Evolutionary conservation across 139 green algal genomes (phyloP), one percentile per base, ranked within the genome.

Genomic region (Chlorella sorokiniana): DNA sequence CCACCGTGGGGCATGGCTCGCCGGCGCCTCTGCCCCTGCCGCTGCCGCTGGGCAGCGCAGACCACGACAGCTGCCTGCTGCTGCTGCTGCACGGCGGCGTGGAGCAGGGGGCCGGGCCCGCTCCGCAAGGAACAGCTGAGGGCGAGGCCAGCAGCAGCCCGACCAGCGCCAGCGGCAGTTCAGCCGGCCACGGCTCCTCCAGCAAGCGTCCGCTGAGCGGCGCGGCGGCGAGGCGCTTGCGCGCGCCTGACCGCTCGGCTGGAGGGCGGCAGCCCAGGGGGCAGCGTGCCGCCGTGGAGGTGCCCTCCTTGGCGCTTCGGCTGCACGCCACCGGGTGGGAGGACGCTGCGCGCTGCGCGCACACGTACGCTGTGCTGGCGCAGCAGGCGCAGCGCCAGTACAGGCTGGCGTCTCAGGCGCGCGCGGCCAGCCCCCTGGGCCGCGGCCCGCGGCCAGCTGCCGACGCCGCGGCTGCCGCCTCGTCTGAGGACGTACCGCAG

Each of bases 351-450:
- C 45, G 40, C 14, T 87, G 83, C 79, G 4, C 86, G 67, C 68
- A 78, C 27, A 81, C 54, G 27, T 86, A 87, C n/a, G 2, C 35
- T 41, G 76, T 67, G 71, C 63, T 76, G 8, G 81, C 80, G 10
- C 18, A 81, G 37, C 80, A 78, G 52, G 63, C 72, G 37, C 52
- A 74, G 80, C 51, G 69, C 11, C 73, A 81, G 67, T 79, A 79
- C 27, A 38, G 25, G 10, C 22, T 38, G 0, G 73, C 73, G 5
- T 41, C 45, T 8, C 41, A 44, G 14, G 76, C 42, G 0, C 20
- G 42, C 11, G 61, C 61, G 2, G 76, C 61, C 37, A 69, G 52
- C 37, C 37, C 35, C 4, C 38, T 40, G 31, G 25, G 73, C 73
- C 5, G 1, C 56, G 33, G 4, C 29, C 52, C 1, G 38, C 59